Percentiles rank a stretch among this genome's conserved stretches.
phyloP scores from a whole-genome alignment of 495 filamentous ascomycete genomes.

The Neurospora sp. region DNA sequence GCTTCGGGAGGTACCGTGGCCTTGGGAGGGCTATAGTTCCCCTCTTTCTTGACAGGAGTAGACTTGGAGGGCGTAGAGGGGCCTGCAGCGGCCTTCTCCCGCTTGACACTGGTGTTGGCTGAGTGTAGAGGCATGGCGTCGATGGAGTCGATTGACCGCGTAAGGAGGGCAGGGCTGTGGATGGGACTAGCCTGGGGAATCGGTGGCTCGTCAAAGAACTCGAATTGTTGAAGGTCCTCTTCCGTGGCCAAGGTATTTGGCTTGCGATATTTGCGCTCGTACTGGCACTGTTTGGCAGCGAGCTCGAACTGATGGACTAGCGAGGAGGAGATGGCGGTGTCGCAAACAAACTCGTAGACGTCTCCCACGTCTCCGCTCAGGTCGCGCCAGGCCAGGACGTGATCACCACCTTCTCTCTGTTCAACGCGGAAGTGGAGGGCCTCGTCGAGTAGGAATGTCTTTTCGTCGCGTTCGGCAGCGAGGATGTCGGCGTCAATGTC shows the following conservation, averaged over 20 bases:
- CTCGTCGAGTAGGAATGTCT: conserved; percentile 90
- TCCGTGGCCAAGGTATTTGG: conserved; percentile 72
- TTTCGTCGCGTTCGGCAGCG: conserved; percentile 79
- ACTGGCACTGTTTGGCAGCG: conserved; percentile 86
- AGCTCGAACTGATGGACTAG: conserved; percentile 74
- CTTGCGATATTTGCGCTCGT: conserved; percentile 85
- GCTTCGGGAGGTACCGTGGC: conserved; percentile 54
- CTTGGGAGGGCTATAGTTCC: conserved; percentile 30
- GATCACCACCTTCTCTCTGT: conserved; percentile 63
- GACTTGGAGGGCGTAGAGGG: conserved; percentile 13
- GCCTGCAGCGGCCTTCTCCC: conserved; percentile 15
- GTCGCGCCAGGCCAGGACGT: conserved; percentile 88
- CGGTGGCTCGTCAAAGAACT: conserved; percentile 65
- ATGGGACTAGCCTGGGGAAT: conserved; percentile 77
- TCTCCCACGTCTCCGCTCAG: conserved; percentile 88
- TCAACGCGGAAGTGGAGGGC: conserved; percentile 79
- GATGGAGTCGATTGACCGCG: conserved; percentile 34
- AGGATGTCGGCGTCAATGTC: conserved; percentile 57
- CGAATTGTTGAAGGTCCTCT: conserved; percentile 68
- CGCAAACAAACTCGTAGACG: conserved; percentile 94
- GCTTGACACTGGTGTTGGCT: conserved; percentile 25
- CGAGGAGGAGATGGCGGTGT: conserved; percentile 53
- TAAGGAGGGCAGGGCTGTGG: conserved; percentile 47
- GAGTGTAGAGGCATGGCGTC: conserved; percentile 35
- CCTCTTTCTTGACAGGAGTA: conserved; percentile 16